Evolutionary conservation across 768 basidiomycete species (phyloP).

Genomic region (Russula sp.): DNA sequence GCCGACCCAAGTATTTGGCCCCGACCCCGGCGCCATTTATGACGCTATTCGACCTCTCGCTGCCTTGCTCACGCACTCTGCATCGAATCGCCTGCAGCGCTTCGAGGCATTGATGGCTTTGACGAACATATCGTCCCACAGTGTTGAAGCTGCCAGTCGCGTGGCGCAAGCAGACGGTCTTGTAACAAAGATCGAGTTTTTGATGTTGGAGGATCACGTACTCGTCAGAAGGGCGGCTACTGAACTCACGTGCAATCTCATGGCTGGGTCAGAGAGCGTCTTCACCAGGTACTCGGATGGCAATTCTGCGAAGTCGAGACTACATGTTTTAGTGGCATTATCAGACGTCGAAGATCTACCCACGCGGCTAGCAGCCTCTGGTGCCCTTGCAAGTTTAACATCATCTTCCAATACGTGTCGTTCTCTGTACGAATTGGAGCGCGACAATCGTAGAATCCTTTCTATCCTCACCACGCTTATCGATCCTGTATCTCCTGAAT

Average conservation of each 20-base stretch:
- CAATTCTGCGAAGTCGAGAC: conserved; percentile 48
- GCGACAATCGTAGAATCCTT: conserved; percentile 58
- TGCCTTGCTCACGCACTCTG: conserved; percentile 59
- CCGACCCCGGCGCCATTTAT: conserved; percentile 65
- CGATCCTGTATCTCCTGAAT: conserved; percentile 43
- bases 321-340: conserved; percentile 79
- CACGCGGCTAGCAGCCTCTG: conserved; percentile 86
- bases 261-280: conserved; percentile 66
- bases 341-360: conserved; percentile 80
- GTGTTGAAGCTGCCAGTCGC: conserved; percentile 55
- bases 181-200: conserved; percentile 58
- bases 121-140: conserved; percentile 86
- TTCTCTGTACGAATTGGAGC: conserved; percentile 57
- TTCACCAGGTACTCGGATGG: conserved; percentile 62
- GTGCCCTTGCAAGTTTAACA: conserved; percentile 80
- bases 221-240: conserved; percentile 83
- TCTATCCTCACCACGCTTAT: conserved; percentile 61
- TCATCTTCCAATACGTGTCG: conserved; percentile 53
- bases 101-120: conserved; percentile 96
- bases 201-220: conserved; percentile 76
- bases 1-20: conserved; percentile 87
- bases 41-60: conserved; percentile 84
- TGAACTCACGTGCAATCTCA: conserved; percentile 89
- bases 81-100: conserved; percentile 68
- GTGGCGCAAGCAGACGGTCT: conserved; percentile 59